These are phyloP conservation scores for Hortiboletus campestris DNA, from an alignment of 768 basidiomycete species.

Conservation along the genomic window DNA sequence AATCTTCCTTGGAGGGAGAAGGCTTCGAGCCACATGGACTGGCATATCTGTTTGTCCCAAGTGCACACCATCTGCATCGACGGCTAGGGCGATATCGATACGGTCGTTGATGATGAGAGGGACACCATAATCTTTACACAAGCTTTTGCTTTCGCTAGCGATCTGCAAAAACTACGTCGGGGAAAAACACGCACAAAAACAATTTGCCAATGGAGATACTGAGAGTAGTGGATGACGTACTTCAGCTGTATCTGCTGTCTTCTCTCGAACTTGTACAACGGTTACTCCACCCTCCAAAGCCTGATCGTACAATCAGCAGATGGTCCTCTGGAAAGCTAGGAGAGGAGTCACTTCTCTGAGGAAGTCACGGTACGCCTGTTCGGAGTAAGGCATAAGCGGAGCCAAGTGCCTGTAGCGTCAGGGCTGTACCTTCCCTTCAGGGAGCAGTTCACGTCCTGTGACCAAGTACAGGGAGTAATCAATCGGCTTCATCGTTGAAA, in stretches of 20 bases:
- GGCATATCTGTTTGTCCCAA: slow-evolving; percentile 89
- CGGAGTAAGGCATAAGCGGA: slow-evolving; percentile 1
- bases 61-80: slow-evolving; percentile 78
- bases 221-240: slow-evolving; percentile 40
- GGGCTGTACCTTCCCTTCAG: slow-evolving; percentile 62
- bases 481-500: slow-evolving; percentile 20
- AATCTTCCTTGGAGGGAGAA: slow-evolving; percentile 68
- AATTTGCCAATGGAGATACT: not conserved
- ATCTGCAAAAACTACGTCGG: slow-evolving; percentile 67
- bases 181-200: not conserved
- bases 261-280: slow-evolving; percentile 88
- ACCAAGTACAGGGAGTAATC: slow-evolving; percentile 86
- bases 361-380: slow-evolving; percentile 64
- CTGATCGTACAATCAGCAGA: slow-evolving; percentile 35
- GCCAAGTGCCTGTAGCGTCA: not conserved
- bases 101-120: slow-evolving; percentile 88
- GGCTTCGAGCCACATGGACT: slow-evolving; percentile 54
- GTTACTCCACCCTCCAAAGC: slow-evolving; percentile 86
- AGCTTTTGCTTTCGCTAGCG: slow-evolving; percentile 61
- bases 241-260: slow-evolving; percentile 75
- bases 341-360: slow-evolving; percentile 62
- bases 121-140: slow-evolving; percentile 75
- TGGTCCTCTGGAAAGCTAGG: not conserved
- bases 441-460: slow-evolving; percentile 76
- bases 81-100: slow-evolving; percentile 80